Conservation (phyloP, 495 filamentous ascomycete species). For the Xylaria castorea region DNA sequence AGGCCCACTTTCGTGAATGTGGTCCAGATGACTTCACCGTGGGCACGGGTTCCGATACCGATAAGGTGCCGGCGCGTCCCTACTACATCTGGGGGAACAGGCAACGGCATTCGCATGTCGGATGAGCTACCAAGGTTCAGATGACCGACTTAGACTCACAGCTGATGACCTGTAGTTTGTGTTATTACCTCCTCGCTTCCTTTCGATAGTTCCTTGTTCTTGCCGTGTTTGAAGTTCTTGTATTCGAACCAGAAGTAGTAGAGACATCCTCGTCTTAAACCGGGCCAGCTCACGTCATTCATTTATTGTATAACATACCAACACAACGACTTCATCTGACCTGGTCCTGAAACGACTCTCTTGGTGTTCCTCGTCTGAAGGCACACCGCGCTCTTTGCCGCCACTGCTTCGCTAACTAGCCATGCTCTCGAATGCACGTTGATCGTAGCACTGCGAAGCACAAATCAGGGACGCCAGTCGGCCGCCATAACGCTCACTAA, state of each 20-base stretch:
- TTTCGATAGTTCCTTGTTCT: not conserved
- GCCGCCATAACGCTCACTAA: slow-evolving; percentile 31
- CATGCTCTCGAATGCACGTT: slow-evolving; percentile 27
- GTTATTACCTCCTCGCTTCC: not conserved
- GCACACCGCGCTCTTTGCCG: not conserved
- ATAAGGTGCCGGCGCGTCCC: slow-evolving; percentile 11
- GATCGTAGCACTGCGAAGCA: slow-evolving; percentile 30
- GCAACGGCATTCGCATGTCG: not conserved
- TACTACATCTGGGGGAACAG: not conserved
- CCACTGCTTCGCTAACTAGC: slow-evolving; percentile 1
- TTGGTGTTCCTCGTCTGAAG: not conserved
- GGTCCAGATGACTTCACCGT: slow-evolving; percentile 14
- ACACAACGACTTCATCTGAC: not conserved
- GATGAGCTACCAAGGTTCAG: not conserved
- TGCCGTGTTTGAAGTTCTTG: not conserved
- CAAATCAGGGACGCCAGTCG: slow-evolving; percentile 28
- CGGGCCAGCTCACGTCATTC: not conserved
- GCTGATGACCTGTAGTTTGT: not conserved
- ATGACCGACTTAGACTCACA: not conserved
- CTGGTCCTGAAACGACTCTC: not conserved
- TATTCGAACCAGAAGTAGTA: not conserved
- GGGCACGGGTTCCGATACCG: slow-evolving; percentile 11
- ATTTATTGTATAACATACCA: not conserved
- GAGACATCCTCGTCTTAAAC: not conserved
- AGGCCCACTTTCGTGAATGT: not conserved